Base-by-base conservation (phyloP, 78 protist species). In the Chrysochromulina tobinii region DNA sequence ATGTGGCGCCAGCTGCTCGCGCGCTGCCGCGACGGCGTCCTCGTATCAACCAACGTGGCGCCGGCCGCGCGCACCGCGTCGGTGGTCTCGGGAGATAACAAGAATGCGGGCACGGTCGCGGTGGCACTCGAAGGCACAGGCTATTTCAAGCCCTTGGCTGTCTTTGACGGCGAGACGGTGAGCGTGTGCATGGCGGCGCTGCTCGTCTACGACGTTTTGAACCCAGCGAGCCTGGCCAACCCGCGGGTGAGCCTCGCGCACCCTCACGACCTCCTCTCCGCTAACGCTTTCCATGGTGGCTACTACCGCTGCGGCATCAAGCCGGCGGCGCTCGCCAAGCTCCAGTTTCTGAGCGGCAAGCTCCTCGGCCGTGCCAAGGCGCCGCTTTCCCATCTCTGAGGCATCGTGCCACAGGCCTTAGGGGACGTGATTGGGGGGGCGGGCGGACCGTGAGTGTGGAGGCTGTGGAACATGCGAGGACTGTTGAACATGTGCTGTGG, bases 41-140 rank as follows among this genome's bases (percentile, higher is more conserved):
- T 18, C 50, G 79, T 69, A 27, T 69, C 79, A 51, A 4, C 51
- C 15, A 69, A 69, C 79, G 51, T 69, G 23, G 79, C 79, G 25
- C 79, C 79, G 15, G 79, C 79, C 79, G 6, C n/a, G 12, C 79
- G 79, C 38, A 69, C 79, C 17, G 79, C 79, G 53, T 69, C 79
- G 50, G 27, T 69, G 79, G 55, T 64, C 20, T 6, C 38, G 53
- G 55, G 18, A 3, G 51, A 6, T 5, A 69, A 69, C 51, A 23
- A 23, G 53, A 69, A 69, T 12, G 79, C 79, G 12, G n/a, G 53
- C 14, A 8, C 15, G 51, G 79, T 69, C 54, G 38, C 79, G 79
- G 53, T 17, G 15, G 79, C 53, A 3, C 79, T 69, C 50, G 38
- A 5, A 15, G 79, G 53, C 8, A 69, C 27, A 51, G 51, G 53